Conservation (phyloP, 2,329 filamentous ascomycete species). For the Colletotrichum sp. region DNA sequence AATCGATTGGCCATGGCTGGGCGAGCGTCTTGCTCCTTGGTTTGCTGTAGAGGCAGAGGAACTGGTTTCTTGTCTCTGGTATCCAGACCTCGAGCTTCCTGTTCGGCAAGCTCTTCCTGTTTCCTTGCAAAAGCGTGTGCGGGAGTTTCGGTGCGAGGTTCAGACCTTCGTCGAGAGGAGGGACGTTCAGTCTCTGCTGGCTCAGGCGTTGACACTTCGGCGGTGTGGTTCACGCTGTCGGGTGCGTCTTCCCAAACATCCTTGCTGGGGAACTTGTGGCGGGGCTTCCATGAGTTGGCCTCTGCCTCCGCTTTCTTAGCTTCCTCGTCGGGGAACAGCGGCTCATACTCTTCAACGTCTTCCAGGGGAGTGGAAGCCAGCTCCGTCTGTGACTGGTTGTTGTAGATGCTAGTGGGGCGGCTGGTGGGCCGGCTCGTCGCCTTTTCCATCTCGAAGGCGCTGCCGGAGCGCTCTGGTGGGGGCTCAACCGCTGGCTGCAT, state of each 20-base stretch:
- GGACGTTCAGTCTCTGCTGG: constrained; percentile 39
- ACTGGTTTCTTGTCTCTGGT: constrained; percentile 52
- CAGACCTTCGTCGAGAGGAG: constrained; percentile 31
- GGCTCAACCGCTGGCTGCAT: constrained; percentile 86
- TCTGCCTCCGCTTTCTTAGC: constrained; percentile 41
- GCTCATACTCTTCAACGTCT: constrained; percentile 93
- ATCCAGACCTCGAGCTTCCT: constrained; percentile 51
- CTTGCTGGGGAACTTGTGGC: constrained; percentile 85
- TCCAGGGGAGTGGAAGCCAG: constrained; percentile 75
- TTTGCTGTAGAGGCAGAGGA: neutral
- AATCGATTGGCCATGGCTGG: constrained; percentile 74
- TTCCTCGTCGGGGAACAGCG: constrained; percentile 82
- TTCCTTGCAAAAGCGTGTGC: constrained; percentile 70
- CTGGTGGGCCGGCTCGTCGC: constrained; percentile 70
- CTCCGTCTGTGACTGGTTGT: constrained; percentile 55
- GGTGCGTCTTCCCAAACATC: constrained; percentile 98
- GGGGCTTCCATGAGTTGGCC: constrained; percentile 56
- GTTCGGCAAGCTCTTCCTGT: constrained; percentile 70
- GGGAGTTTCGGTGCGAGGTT: constrained; percentile 48
- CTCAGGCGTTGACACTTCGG: constrained; percentile 86
- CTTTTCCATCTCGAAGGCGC: constrained; percentile 60
- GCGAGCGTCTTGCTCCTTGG: constrained; percentile 47
- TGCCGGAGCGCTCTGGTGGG: constrained; percentile 66
- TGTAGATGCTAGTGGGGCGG: constrained; percentile 67
- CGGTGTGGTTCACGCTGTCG: constrained; percentile 77